phyloP scores from a whole-genome alignment of 31 red algal species.

The Endocladia muricata region DNA sequence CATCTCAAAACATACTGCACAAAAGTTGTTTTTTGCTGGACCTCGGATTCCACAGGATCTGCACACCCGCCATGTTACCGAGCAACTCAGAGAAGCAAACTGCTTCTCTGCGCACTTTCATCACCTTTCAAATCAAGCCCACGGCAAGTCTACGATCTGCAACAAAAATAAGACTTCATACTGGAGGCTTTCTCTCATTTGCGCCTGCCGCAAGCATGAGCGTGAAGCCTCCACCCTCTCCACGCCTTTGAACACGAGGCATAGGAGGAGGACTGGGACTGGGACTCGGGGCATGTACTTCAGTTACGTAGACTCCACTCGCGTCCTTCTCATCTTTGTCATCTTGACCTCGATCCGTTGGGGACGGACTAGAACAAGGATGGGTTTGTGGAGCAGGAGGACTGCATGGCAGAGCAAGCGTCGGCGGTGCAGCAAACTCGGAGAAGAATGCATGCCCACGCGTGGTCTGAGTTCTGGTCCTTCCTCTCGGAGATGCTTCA shows the following conservation, averaged over 20 bases:
- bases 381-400: neutral
- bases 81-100: neutral
- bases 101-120: neutral
- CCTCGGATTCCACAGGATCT: no score
- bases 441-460: neutral
- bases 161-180: no score
- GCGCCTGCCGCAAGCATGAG: constrained; percentile 14
- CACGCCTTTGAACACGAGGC: constrained; percentile 22
- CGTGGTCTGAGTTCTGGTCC: neutral
- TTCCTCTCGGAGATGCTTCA: neutral
- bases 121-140: no score
- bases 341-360: neutral
- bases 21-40: no score
- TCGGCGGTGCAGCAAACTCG: neutral
- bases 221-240: constrained; percentile 15
- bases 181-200: constrained; percentile 22
- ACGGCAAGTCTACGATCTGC: no score
- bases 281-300: constrained; percentile 66
- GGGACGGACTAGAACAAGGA: neutral
- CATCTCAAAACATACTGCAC: no score
- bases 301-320: constrained; percentile 65
- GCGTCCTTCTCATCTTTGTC: no score
- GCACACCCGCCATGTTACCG: no score
- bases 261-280: constrained; percentile 64
- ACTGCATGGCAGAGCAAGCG: neutral